Evolutionary conservation across 139 green algal species (phyloP).

Genomic region (Penium margaritaceum): DNA sequence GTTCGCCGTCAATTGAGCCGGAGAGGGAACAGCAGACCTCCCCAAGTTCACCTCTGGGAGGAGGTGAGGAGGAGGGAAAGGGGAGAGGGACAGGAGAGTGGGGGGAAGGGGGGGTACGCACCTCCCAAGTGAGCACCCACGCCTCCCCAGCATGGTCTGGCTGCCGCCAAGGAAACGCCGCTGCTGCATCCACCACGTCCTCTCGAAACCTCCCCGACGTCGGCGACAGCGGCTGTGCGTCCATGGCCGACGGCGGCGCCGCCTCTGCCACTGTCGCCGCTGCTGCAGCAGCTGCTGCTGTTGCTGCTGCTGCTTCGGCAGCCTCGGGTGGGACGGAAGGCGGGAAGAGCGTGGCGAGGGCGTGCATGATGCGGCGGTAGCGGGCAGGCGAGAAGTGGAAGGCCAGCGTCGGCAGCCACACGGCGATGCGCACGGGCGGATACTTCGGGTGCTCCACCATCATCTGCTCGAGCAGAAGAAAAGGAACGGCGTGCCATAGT

Average conservation of each 20-base stretch:
- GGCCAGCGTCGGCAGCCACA: conserved; percentile 54
- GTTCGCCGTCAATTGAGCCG: too few relatives aligned
- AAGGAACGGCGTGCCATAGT: too few relatives aligned
- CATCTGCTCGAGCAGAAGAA: conserved; percentile 39
- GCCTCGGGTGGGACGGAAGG: neutral
- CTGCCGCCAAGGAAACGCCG: neutral
- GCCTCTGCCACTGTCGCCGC: too few relatives aligned
- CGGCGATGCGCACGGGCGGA: conserved; percentile 50
- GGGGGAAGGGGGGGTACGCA: too few relatives aligned
- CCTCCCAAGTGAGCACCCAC: conserved; percentile 46
- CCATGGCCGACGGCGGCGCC: too few relatives aligned
- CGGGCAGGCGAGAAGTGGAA: conserved; percentile 66
- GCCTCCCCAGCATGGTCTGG: conserved; percentile 42
- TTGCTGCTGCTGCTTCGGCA: neutral
- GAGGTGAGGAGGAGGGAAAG: too few relatives aligned
- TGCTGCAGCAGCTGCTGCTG: too few relatives aligned
- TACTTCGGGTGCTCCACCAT: conserved; percentile 47
- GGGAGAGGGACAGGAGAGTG: too few relatives aligned
- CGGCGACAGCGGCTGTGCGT: too few relatives aligned
- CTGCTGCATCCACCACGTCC: neutral
- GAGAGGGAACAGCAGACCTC: too few relatives aligned
- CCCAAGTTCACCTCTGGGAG: too few relatives aligned
- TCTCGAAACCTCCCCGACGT: neutral
- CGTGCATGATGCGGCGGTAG: conserved; percentile 55
- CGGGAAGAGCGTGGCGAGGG: conserved; percentile 34